Conservation (phyloP, 1,284 basidiomycete genomes). For the Phellinidium pouzarii region DNA sequence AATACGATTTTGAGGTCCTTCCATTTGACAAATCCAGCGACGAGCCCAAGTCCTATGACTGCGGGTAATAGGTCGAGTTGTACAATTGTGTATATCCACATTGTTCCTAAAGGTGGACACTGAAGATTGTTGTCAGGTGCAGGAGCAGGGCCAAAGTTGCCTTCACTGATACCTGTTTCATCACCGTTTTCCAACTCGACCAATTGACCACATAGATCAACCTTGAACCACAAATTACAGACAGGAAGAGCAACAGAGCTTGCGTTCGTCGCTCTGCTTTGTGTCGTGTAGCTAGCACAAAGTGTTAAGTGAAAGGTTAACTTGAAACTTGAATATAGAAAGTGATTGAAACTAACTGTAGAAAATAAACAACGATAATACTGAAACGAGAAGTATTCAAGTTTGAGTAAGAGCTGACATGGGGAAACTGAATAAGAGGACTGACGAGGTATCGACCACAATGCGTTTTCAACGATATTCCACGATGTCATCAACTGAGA, state of each 20-base stretch:
- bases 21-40: slow-evolving; percentile 55
- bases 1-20: slow-evolving; percentile 43
- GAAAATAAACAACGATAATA: slow-evolving; percentile 67
- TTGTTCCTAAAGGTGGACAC: slow-evolving; percentile 66
- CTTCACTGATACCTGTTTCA: slow-evolving; percentile 51
- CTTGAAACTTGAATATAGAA: neutral
- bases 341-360: slow-evolving; percentile 48
- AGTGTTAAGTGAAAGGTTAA: slow-evolving; percentile 7
- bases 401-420: neutral
- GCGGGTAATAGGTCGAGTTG: slow-evolving; percentile 62
- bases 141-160: slow-evolving; percentile 11
- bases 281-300: slow-evolving; percentile 49
- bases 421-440: slow-evolving; percentile 18
- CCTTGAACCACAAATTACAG: slow-evolving; percentile 50
- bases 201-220: slow-evolving; percentile 66
- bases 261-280: slow-evolving; percentile 51
- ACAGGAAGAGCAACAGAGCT: slow-evolving; percentile 48
- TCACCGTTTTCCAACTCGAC: slow-evolving; percentile 58
- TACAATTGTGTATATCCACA: slow-evolving; percentile 68
- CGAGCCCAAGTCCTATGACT: slow-evolving; percentile 44
- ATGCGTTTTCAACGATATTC: slow-evolving; percentile 46
- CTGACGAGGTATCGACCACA: slow-evolving; percentile 63
- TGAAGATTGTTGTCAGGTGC: slow-evolving; percentile 25
- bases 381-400: slow-evolving; percentile 31
- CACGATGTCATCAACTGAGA: slow-evolving; percentile 44